Evolutionary conservation across 202 grass and related monocot species (phyloP), one percentile per base, ranked within the genome.

Genomic region (Setaria italica): DNA sequence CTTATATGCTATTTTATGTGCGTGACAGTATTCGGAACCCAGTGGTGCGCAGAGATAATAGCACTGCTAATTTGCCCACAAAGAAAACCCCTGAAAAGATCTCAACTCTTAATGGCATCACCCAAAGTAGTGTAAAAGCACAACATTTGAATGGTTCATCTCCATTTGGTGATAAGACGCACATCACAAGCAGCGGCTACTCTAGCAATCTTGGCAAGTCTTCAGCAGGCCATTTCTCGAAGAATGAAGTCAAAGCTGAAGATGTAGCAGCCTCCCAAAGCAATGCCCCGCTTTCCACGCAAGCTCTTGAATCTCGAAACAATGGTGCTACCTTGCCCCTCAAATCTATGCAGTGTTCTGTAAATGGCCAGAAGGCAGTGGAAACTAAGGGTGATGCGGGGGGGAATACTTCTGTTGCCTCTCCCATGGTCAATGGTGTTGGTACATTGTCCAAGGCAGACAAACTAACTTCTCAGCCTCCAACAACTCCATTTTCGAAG

Each of bases 1-100:
- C 97, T 9, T 99, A 94, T 74, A 99, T 99, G 90, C 72, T 99
- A 82, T 99, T 99, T 90, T 99, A 99, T 90, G 93, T 99, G 45
- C 90, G 92, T 78, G 90, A 96, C 82, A 99, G 85, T 89, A 34
- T 92, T n/a, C 79, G 88, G 51, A 89, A 84, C 43, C 56, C 88
- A 39, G 37, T 81, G 42, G 33, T 1, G 0, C 5, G 5, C 80
- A 84, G 88, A 83, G 86, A 62, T 58, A 96, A 54, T 76, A 33
- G 10, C 35, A 70, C 56, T 82, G 72, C 68, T 77, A 92, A 76
- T 90, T 33, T 79, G 47, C 64, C 49, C 67, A 81, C 48, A 58
- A 94, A 89, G 71, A 92, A 88, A 87, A 68, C 67, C 17, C 47
- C 76, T 81, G 53, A 87, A 81, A 89, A 77, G 42, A 69, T 75